A percentile compares a stretch with the other conserved stretches of the same genome.
Evolutionary conservation across 495 filamentous ascomycete genomes (phyloP).

Genomic region (Penicillium dipodomyicola): DNA sequence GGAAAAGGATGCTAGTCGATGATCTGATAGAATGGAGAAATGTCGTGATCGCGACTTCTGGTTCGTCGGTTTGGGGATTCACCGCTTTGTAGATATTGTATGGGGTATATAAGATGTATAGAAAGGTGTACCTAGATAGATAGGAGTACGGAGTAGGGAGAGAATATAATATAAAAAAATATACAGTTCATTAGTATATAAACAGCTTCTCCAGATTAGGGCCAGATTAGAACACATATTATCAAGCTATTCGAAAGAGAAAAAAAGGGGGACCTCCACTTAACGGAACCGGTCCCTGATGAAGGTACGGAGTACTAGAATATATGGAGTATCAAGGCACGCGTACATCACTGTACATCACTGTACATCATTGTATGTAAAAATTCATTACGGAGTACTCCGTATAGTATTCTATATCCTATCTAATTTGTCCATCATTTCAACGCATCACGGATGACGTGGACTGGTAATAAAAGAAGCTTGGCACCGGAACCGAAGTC

Average conservation of each 20-base stretch:
- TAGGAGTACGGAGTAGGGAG: background rate
- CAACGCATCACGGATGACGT: background rate
- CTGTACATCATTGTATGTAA: too few species aligned
- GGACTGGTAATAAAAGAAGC: background rate
- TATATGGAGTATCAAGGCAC: background rate
- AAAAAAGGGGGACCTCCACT: background rate
- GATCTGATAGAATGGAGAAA: constrained; percentile 53
- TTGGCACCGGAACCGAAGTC: constrained; percentile 3
- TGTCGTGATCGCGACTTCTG: constrained; percentile 47
- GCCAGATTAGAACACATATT: background rate
- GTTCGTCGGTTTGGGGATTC: constrained; percentile 28
- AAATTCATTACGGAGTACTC: too few species aligned
- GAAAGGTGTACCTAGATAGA: background rate
- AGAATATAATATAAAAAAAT: background rate
- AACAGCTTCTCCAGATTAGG: background rate
- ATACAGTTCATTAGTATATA: background rate
- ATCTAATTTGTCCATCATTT: background rate
- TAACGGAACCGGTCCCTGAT: background rate
- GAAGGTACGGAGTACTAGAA: background rate
- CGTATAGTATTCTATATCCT: too few species aligned
- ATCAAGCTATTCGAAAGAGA: background rate
- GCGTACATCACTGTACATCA: too few species aligned
- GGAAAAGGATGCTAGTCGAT: constrained; percentile 36
- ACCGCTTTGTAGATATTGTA: constrained; percentile 21
- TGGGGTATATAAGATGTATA: background rate